These are phyloP conservation scores for Dryadomyces quercivorus DNA, from an alignment of 2,329 filamentous ascomycete genomes.

Conservation along the genomic window DNA sequence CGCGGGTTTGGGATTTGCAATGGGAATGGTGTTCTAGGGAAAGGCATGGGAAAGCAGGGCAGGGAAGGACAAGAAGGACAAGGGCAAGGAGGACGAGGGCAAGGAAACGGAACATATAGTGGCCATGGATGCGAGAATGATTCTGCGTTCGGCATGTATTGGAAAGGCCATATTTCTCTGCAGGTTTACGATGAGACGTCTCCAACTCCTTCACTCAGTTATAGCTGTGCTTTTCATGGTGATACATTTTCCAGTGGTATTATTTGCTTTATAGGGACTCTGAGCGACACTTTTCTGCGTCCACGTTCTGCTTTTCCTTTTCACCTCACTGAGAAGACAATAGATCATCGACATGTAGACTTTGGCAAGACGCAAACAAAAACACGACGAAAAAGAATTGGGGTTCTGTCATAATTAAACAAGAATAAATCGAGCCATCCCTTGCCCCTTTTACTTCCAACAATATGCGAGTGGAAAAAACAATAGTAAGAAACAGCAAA, in stretches of 20 bases:
- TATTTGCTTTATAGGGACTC: too few species aligned
- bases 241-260: neutral
- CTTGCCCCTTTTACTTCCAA: slow-evolving; percentile 7
- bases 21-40: too few species aligned
- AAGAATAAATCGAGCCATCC: slow-evolving; percentile 9
- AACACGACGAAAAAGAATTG: neutral
- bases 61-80: neutral
- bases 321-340: neutral
- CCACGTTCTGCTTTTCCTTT: too few species aligned
- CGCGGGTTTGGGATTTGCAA: too few species aligned
- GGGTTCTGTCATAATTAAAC: slow-evolving; percentile 8
- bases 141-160: neutral
- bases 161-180: neutral
- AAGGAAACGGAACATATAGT: neutral
- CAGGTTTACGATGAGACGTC: too few species aligned
- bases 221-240: too few species aligned
- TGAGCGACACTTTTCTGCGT: too few species aligned
- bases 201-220: too few species aligned
- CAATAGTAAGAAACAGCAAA: slow-evolving; percentile 2
- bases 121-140: too few species aligned
- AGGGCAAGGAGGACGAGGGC: neutral
- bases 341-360: neutral
- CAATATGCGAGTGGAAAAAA: neutral
- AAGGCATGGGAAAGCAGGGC: neutral
- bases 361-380: neutral